phyloP scores from a whole-genome alignment of 352 stramenopile species.

The Saprolegnia diclina region DNA sequence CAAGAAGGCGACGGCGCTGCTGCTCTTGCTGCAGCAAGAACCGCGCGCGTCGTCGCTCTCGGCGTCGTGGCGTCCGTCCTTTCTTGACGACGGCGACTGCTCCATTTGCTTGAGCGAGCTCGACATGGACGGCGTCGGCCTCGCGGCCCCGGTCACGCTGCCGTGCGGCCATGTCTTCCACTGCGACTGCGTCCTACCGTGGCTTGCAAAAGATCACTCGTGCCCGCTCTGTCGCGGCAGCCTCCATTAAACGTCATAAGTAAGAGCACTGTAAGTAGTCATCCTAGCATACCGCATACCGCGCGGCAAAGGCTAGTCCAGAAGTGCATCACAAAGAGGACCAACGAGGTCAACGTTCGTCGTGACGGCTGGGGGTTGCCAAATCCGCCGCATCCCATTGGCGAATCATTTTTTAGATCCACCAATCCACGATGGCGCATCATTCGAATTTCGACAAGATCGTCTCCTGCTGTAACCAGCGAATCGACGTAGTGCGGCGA shows the following conservation, averaged over 20 bases:
- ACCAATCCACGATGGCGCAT: no score
- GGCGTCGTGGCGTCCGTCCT: background rate
- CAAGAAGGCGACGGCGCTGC: background rate
- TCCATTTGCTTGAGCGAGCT: slow-evolving; percentile 24
- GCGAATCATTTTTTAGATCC: no score
- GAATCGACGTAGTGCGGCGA: no score
- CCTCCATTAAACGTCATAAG: background rate
- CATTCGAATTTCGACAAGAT: no score
- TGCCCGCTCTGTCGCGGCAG: slow-evolving; percentile 21
- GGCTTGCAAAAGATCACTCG: slow-evolving; percentile 21
- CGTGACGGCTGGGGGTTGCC: no score
- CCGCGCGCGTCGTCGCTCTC: background rate
- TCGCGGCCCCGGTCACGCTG: background rate
- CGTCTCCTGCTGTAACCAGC: no score
- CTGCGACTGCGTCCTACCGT: slow-evolving; percentile 22
- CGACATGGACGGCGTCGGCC: background rate
- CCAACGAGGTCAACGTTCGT: no score
- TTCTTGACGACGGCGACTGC: slow-evolving; percentile 20
- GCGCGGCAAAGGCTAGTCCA: no score
- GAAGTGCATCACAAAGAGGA: no score
- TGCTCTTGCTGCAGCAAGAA: slow-evolving; percentile 9
- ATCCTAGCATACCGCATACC: background rate
- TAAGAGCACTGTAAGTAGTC: background rate
- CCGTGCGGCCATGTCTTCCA: slow-evolving; percentile 22
- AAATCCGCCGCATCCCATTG: no score